Evolutionary conservation across 345 rosid genomes (phyloP), one percentile per base, ranked within the genome.

Genomic region (Microcos paniculata): DNA sequence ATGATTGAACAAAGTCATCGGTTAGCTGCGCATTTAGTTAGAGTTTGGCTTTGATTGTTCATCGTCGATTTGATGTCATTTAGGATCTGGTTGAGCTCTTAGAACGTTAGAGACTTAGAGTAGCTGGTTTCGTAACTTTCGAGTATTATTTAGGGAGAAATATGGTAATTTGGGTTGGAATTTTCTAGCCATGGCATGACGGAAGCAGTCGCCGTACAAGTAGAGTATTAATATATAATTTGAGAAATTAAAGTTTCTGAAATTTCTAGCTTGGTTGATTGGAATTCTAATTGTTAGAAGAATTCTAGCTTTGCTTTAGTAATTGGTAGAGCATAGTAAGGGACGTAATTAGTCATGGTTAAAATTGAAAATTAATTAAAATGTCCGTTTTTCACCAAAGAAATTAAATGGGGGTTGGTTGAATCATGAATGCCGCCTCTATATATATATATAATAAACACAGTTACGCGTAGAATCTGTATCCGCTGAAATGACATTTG

Each of bases 11-110:
- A 64, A 73, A 1, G 9, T 4, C 10, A 16, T 10, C 18, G 18
- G 18, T 48, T 48, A 10, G 18, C 9, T 30, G 23, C 49, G 43
- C 51, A 30, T 69, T 48, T 69, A 11, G 58, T 21, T 69, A 49
- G 58, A 69, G 15, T 69, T 69, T 69, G 12, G 18, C 59, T 30
- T 30, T 49, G 59, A 49, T 69, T 69, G 26, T 69, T 48, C 58
- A 3, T 71, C 35, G 8, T 71, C 2, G 65, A 57, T 56, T 55
- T 0, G 18, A 24, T 40, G 7, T 15, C 12, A 14, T 35, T 40
- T 56, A 38, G 28, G 64, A 56, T 42, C 40, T 71, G 6, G 14
- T 40, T 15, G 35, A 40, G n/a, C 52, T 33, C 12, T 21, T 52
- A 11, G 61, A 30, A 12, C 30, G 26, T 51, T 9, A 48, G 28